Conservation (phyloP, 768 basidiomycete genomes). For the Suillus ampliporus region DNA sequence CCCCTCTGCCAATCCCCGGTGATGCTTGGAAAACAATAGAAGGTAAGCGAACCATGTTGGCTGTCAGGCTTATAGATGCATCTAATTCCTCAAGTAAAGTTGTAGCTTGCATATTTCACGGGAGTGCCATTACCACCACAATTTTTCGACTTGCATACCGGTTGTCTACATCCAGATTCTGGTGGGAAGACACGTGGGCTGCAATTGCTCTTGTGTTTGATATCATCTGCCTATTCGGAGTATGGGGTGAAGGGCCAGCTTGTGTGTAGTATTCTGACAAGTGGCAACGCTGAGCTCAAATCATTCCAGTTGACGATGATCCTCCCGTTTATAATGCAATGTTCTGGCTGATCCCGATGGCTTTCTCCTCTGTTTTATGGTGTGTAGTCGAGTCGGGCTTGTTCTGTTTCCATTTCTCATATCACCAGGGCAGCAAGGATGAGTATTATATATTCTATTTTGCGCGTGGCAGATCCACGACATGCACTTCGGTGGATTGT, state of each 20-base stretch:
- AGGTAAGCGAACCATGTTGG: background rate
- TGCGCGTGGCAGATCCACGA: conserved; percentile 25
- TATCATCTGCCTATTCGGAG: conserved; percentile 22
- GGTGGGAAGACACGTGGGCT: conserved; percentile 37
- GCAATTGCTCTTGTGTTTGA: conserved; percentile 28
- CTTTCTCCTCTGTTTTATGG: conserved; percentile 27
- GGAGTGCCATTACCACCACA: conserved; percentile 26
- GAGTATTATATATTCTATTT: conserved; percentile 33
- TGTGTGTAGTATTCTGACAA: conserved; percentile 20
- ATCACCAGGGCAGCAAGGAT: conserved; percentile 30
- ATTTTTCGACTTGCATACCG: conserved; percentile 28
- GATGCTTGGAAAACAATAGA: background rate
- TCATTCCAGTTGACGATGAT: background rate
- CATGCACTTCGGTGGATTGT: conserved; percentile 17
- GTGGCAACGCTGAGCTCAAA: background rate
- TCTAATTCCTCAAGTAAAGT: background rate
- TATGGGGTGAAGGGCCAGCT: conserved; percentile 18
- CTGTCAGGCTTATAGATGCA: background rate
- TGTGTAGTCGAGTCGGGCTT: conserved; percentile 15
- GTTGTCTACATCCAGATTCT: conserved; percentile 22
- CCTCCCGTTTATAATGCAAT: background rate
- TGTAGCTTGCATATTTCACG: conserved; percentile 17
- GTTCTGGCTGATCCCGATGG: conserved; percentile 26
- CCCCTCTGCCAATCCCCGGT: background rate
- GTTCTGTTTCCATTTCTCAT: background rate